Evolutionary conservation across 371 early-diverging fungal species (phyloP), one percentile per base, ranked within the genome.

Genomic region (Rhizopus delemar): DNA sequence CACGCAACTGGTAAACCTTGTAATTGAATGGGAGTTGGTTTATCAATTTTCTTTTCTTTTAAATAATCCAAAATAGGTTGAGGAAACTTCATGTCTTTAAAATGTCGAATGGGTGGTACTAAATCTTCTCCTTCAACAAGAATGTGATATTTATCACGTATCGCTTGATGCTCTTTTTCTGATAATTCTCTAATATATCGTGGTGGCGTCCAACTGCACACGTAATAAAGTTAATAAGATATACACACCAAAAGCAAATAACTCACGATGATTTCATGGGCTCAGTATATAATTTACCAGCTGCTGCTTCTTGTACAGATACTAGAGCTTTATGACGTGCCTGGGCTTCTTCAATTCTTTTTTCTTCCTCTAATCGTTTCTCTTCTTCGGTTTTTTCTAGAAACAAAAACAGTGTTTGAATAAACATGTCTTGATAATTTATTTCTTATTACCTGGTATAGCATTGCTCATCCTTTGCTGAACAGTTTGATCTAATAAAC

Each of bases 11-110:
- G 87, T 39, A 90, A 62, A 36, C 97, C 99, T 73, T 99, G 99
- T 50, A 94, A 86, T 78, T 99, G 99, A 73, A 99, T 99, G 15
- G 97, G 90, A 15, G 99, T 97, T 0, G 99, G 99, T 36, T 81
- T 77, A 11, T 81, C 80, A 75, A 96, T 98, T 3, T 91, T 90
- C 57, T 90, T 90, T 13, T 75, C 73, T 68, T 84, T 77, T 41
- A 99, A 84, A 65, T 93, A 92, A 8, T 89, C 83, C 41, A 97
- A 65, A 32, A 99, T 81, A 1, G 87, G 81, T 43, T 77, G 65
- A 5, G 95, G 95, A 41, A 95, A 85, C 45, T 86, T 80, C 86
- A 93, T 91, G 43, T 90, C 86, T 53, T 63, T 60, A 59, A 85
- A 94, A 12, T 85, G 74, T 39, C 82, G 75, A 61, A 94, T 86